These are phyloP conservation scores for Daldinia concentrica DNA, from an alignment of 495 filamentous ascomycete genomes.

Conservation along the genomic window DNA sequence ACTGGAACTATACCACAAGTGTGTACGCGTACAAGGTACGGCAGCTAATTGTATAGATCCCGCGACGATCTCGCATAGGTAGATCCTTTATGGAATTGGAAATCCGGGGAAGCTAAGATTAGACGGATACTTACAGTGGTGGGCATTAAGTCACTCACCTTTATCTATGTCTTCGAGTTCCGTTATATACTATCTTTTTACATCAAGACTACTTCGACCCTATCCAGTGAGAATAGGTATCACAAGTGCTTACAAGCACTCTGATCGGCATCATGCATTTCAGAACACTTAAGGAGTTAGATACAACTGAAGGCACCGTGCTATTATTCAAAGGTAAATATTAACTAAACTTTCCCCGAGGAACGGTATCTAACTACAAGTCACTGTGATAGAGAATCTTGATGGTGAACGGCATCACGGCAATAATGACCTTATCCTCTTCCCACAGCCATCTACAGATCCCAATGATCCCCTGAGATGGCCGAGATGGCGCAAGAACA, in stretches of 20 bases:
- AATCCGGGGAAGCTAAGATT: neutral
- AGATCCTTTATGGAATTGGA: neutral
- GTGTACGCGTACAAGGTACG: no score
- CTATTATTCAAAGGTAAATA: conserved; percentile 14
- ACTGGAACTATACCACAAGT: neutral
- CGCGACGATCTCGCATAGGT: neutral
- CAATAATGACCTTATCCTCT: conserved; percentile 11
- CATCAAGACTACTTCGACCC: neutral
- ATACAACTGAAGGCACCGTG: conserved; percentile 18
- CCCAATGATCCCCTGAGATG: conserved; percentile 22
- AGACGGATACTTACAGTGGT: neutral
- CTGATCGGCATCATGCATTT: conserved; percentile 4
- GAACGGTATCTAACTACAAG: neutral
- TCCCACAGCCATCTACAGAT: conserved; percentile 20
- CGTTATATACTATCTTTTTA: neutral
- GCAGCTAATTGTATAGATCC: neutral
- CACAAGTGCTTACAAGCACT: neutral
- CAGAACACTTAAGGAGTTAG: conserved; percentile 20
- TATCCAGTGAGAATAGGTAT: neutral
- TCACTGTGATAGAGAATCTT: neutral
- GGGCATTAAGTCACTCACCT: neutral
- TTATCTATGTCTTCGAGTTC: neutral
- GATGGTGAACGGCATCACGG: conserved; percentile 1
- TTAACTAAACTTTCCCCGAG: neutral
- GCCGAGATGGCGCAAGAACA: conserved; percentile 19